Evolutionary conservation across 345 rosid genomes (phyloP).

Genomic region (Laguncularia racemosa): DNA sequence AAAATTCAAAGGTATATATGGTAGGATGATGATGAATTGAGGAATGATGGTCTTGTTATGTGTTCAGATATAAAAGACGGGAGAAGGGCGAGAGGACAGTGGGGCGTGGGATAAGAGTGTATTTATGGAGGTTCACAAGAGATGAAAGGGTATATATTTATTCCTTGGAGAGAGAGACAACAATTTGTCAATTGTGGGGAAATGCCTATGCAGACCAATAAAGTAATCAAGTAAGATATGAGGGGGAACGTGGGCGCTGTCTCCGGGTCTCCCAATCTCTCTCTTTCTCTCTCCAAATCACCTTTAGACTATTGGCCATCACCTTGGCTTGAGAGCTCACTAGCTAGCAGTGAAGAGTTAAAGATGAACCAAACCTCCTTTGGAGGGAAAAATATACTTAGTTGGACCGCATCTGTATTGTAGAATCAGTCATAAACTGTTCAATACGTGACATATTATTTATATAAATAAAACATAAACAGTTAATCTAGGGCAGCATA

Average conservation of each 20-base stretch:
- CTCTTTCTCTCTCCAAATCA: background rate
- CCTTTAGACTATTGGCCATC: conserved; percentile 39
- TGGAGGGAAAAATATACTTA: conserved; percentile 5
- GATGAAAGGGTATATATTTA: conserved; percentile 34
- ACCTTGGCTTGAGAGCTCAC: conserved; percentile 67
- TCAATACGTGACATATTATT: no score
- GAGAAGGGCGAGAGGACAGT: conserved; percentile 32
- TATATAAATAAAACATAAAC: no score
- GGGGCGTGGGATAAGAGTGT: conserved; percentile 1
- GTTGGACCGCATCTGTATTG: no score
- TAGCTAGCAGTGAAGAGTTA: background rate
- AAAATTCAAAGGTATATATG: no score
- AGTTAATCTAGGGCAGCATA: no score
- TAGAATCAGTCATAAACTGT: no score
- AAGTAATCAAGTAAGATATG: conserved; percentile 25
- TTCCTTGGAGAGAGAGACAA: conserved; percentile 38
- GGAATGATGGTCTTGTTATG: background rate
- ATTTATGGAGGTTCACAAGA: conserved; percentile 30
- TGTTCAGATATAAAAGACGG: conserved; percentile 43
- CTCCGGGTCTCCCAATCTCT: conserved; percentile 70
- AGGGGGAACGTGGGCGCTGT: conserved; percentile 85
- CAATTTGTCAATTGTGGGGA: conserved; percentile 19
- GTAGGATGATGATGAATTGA: background rate
- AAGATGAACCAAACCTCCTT: conserved; percentile 26
- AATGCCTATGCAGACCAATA: conserved; percentile 6